Evolutionary conservation across 495 filamentous ascomycete species (phyloP).

Genomic region (Thermothielavioides terrestris): DNA sequence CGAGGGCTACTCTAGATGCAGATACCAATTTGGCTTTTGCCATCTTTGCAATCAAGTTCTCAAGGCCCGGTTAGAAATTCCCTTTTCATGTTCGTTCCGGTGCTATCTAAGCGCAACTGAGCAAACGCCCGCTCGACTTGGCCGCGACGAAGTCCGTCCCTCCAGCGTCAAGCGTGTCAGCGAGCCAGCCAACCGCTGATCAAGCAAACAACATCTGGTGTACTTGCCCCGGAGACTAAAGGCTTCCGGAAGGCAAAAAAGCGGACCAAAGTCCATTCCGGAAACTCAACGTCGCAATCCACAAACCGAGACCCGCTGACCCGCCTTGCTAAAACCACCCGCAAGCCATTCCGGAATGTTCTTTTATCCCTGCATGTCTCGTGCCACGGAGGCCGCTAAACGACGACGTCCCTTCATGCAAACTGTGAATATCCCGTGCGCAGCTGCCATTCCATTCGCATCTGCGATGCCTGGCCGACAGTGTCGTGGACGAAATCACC

Average conservation of each 20-base stretch:
- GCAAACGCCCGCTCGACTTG: background rate
- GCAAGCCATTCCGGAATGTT: no score
- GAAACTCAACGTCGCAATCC: background rate
- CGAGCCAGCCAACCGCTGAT: background rate
- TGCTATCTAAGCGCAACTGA: background rate
- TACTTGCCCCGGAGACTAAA: background rate
- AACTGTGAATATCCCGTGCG: background rate
- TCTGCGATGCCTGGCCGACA: background rate
- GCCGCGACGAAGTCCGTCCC: no score
- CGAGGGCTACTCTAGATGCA: no score
- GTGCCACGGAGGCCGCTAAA: background rate
- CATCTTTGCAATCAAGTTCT: background rate
- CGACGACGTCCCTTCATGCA: no score
- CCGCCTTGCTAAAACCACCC: background rate
- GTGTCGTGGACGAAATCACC: conserved; percentile 41
- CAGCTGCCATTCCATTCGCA: background rate
- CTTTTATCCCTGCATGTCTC: background rate
- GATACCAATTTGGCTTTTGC: background rate
- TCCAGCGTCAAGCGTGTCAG: background rate
- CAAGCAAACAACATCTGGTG: background rate
- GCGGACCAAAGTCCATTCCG: background rate
- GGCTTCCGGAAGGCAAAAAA: background rate
- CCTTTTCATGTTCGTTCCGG: background rate
- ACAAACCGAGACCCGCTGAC: background rate
- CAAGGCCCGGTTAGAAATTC: background rate